Percentiles rank a stretch among this genome's conserved stretches.
Evolutionary conservation across 179 eudicot genomes (phyloP).

Genomic region (Monotropa hypopitys): DNA sequence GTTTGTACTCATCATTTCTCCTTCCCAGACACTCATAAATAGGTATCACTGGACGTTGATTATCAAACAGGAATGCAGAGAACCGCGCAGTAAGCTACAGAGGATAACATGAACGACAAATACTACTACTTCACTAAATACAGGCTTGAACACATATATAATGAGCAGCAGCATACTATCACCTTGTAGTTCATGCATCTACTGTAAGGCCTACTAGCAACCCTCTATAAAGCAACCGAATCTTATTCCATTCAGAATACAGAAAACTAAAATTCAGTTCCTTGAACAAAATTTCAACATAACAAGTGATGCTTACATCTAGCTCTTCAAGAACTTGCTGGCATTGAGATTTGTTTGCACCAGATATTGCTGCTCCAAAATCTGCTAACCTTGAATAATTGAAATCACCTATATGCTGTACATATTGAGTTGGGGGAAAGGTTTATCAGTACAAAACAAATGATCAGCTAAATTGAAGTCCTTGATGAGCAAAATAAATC

Average conservation of each 20-base stretch:
- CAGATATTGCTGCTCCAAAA: slow-evolving; percentile 99
- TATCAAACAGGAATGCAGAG: background rate
- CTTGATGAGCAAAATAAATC: background rate
- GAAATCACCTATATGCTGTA: slow-evolving; percentile 95
- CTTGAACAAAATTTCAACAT: background rate
- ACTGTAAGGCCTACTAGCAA: background rate
- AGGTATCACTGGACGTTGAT: too few relatives aligned
- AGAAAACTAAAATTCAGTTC: background rate
- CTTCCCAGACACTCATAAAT: too few relatives aligned
- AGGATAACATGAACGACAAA: background rate
- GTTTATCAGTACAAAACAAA: background rate
- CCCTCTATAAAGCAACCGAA: background rate
- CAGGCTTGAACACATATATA: background rate
- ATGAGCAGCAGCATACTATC: background rate
- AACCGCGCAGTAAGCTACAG: background rate
- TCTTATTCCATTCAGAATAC: background rate
- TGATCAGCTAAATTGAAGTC: background rate
- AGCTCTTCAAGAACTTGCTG: slow-evolving; percentile 96
- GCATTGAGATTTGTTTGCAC: slow-evolving; percentile 63
- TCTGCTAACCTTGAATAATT: slow-evolving; percentile 90
- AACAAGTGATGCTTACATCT: slow-evolving; percentile 46
- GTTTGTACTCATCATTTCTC: too few relatives aligned
- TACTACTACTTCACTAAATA: background rate
- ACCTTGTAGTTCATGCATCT: background rate
- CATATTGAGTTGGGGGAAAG: background rate